phyloP scores from a whole-genome alignment of 768 basidiomycete genomes.

The Mycena epipterygia region DNA sequence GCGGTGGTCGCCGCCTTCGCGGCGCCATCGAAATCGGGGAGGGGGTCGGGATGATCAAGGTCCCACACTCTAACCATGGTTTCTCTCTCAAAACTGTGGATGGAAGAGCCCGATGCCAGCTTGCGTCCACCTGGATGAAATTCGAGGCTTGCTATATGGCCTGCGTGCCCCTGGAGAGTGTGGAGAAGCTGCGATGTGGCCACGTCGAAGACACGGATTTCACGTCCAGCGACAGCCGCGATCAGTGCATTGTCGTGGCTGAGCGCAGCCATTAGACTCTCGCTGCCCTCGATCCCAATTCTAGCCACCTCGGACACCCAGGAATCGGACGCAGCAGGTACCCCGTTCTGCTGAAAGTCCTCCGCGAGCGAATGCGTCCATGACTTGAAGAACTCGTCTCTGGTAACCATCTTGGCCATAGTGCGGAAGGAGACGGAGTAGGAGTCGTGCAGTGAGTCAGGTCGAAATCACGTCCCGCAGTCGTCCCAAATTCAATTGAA shows the following conservation, averaged over 20 bases:
- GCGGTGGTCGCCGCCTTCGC: not conserved
- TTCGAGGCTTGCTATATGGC: not conserved
- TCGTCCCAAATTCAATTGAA: too few relatives aligned
- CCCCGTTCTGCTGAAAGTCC: constrained; percentile 13
- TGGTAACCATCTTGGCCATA: not conserved
- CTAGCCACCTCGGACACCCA: constrained; percentile 7
- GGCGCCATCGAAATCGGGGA: not conserved
- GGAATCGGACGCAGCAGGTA: not conserved
- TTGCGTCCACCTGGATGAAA: constrained; percentile 21
- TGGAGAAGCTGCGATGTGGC: constrained; percentile 3
- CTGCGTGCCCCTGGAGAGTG: constrained; percentile 1
- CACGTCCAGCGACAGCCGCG: not conserved
- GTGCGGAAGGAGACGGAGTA: too few relatives aligned
- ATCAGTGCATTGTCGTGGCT: not conserved
- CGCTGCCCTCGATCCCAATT: not conserved
- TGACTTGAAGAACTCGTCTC: not conserved
- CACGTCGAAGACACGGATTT: constrained; percentile 12
- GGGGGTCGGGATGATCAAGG: not conserved
- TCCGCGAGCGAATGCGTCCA: constrained; percentile 7
- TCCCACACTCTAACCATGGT: not conserved
- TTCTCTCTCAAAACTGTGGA: not conserved
- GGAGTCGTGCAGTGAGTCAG: too few relatives aligned
- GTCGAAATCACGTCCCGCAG: too few relatives aligned
- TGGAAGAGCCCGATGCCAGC: not conserved
- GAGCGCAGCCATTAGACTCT: not conserved